Conservation (phyloP, 2,329 filamentous ascomycete species). For the Pseudogymnoascus sp. region DNA sequence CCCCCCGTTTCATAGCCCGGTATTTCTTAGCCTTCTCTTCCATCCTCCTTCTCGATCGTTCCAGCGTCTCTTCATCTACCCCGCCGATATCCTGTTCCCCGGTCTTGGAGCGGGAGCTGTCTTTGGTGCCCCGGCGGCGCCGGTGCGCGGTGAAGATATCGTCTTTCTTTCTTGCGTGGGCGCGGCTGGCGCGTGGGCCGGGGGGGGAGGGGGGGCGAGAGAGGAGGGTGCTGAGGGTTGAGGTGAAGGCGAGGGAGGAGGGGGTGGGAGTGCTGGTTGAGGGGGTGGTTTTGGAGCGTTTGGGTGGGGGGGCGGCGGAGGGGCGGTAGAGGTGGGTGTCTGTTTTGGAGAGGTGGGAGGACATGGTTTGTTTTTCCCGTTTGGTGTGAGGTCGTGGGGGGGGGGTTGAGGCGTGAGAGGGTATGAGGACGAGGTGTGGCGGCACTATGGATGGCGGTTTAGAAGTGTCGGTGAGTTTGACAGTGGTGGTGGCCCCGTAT, state of each 20-base stretch:
- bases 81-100: constrained; percentile 57
- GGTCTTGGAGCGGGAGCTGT: no score
- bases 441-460: no score
- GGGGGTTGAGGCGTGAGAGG: neutral
- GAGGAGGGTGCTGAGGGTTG: constrained; percentile 31
- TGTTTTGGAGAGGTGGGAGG: constrained; percentile 23
- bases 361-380: neutral
- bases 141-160: constrained; percentile 60
- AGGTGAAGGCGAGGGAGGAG: constrained; percentile 65
- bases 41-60: constrained; percentile 69
- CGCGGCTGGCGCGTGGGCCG: constrained; percentile 32
- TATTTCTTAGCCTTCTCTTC: constrained; percentile 86
- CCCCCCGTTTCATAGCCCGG: constrained; percentile 82
- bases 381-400: neutral
- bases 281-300: constrained; percentile 61
- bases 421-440: no score
- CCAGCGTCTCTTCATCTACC: constrained; percentile 47
- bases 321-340: constrained; percentile 71
- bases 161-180: constrained; percentile 50
- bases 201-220: constrained; percentile 17
- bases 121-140: no score
- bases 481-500: no score
- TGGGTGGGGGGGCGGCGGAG: constrained; percentile 65
- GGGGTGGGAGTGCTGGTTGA: constrained; percentile 92
- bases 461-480: no score